Evolutionary conservation across 345 rosid species (phyloP).

Genomic region (Linum usitatissimum): DNA sequence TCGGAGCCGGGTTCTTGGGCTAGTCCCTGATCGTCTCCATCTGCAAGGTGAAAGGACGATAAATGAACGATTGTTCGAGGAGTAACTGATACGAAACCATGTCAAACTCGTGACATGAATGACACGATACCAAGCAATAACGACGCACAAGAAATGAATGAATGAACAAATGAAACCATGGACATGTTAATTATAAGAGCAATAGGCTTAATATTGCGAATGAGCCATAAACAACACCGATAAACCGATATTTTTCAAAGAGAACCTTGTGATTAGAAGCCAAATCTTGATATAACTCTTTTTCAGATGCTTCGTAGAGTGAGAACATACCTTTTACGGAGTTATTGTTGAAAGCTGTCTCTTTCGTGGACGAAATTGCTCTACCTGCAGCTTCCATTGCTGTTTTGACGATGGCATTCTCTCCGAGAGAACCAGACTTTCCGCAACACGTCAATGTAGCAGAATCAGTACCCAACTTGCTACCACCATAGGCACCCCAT

Average conservation of each 20-base stretch:
- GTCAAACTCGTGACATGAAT: background rate
- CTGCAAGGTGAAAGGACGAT: constrained; percentile 15
- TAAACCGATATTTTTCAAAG: too few species aligned
- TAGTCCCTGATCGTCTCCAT: constrained; percentile 20
- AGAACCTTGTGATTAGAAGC: too few species aligned
- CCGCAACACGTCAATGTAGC: constrained; percentile 11
- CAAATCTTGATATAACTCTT: background rate
- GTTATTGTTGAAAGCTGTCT: constrained; percentile 9
- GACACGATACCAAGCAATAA: background rate
- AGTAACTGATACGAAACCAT: background rate
- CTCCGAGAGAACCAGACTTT: constrained; percentile 7
- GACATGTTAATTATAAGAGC: too few species aligned
- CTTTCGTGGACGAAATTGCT: constrained; percentile 41
- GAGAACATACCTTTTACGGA: constrained; percentile 23
- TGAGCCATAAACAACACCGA: too few species aligned
- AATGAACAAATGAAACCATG: too few species aligned
- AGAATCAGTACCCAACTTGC: constrained; percentile 11
- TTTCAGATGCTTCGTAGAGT: background rate
- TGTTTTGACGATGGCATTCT: constrained; percentile 28
- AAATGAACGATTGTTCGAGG: background rate
- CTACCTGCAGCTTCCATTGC: constrained; percentile 46
- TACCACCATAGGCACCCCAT: constrained; percentile 12
- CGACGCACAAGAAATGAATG: too few species aligned
- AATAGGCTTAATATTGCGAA: too few species aligned
- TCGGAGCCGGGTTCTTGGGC: constrained; percentile 18